Conservation (phyloP, 108 stramenopile genomes). For the Cyclotella distinguenda region DNA sequence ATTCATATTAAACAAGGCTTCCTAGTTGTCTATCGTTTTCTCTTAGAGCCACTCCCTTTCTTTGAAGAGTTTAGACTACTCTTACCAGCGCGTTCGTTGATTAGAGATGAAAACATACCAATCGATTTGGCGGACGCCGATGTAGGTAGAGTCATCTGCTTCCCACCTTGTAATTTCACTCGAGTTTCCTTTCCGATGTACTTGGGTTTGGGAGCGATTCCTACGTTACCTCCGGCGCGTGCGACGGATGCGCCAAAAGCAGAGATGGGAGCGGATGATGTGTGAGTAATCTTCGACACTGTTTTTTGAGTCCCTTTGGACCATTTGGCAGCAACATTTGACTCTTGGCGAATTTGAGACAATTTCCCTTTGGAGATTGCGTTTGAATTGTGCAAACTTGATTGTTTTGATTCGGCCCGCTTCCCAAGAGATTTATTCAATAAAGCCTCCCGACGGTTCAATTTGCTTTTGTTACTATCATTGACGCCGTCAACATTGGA, state of each 20-base stretch:
- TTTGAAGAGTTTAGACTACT: too few species aligned
- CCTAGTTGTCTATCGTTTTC: too few species aligned
- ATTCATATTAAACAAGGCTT: too few species aligned
- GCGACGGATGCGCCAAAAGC: conserved; percentile 39
- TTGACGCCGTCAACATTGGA: background rate
- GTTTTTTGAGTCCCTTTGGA: conserved; percentile 27
- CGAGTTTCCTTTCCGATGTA: conserved; percentile 19
- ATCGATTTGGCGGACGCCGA: conserved; percentile 13
- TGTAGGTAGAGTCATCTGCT: conserved; percentile 31
- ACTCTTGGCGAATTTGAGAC: conserved; percentile 19
- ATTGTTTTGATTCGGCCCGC: conserved; percentile 18
- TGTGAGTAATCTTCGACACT: conserved; percentile 13
- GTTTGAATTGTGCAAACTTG: background rate
- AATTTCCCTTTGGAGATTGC: conserved; percentile 2
- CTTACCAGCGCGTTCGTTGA: conserved; percentile 5
- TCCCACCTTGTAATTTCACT: conserved; percentile 31
- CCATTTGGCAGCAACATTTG: conserved; percentile 29
- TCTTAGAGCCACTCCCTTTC: too few species aligned
- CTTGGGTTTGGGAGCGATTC: background rate
- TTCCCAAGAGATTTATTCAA: conserved; percentile 31
- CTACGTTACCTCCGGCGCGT: conserved; percentile 6
- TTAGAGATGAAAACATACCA: conserved; percentile 37
- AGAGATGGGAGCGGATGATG: background rate
- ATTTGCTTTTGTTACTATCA: background rate
- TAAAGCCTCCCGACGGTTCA: conserved; percentile 29